These are phyloP conservation scores for Hibiscus trionum DNA, from an alignment of 345 rosid species.

Conservation along the genomic window DNA sequence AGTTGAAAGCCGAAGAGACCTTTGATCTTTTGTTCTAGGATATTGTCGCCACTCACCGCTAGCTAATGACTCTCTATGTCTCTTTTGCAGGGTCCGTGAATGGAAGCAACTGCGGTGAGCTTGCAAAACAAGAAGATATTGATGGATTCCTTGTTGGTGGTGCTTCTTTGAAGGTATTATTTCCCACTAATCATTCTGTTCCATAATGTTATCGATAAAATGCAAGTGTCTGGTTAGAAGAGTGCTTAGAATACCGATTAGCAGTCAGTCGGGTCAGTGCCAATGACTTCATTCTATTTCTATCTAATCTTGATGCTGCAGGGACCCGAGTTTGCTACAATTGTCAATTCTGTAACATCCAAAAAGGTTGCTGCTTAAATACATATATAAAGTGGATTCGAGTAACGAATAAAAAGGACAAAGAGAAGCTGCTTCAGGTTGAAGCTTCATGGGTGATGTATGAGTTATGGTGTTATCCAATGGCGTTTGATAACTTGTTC, in stretches of 20 bases:
- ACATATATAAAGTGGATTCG: neutral
- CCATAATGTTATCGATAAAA: neutral
- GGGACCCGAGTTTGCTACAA: constrained; percentile 96
- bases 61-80: constrained; percentile 2
- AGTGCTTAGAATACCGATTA: neutral
- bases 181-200: neutral
- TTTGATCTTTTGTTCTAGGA: neutral
- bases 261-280: neutral
- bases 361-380: constrained; percentile 87
- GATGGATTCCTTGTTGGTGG: constrained; percentile 99
- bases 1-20: neutral
- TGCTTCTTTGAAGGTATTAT: constrained; percentile 84
- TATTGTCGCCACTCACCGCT: neutral
- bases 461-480: neutral
- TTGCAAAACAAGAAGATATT: constrained; percentile 91
- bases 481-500: constrained; percentile 2
- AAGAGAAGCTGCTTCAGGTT: constrained; percentile 3
- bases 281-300: neutral
- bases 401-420: neutral
- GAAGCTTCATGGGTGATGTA: constrained; percentile 2
- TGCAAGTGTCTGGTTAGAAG: neutral
- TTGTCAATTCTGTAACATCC: constrained; percentile 77
- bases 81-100: constrained; percentile 73
- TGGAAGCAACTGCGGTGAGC: constrained; percentile 85
- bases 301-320: constrained; percentile 24